Conservation (phyloP, 495 filamentous ascomycete species). For the Parathielavia hyrcaniae region DNA sequence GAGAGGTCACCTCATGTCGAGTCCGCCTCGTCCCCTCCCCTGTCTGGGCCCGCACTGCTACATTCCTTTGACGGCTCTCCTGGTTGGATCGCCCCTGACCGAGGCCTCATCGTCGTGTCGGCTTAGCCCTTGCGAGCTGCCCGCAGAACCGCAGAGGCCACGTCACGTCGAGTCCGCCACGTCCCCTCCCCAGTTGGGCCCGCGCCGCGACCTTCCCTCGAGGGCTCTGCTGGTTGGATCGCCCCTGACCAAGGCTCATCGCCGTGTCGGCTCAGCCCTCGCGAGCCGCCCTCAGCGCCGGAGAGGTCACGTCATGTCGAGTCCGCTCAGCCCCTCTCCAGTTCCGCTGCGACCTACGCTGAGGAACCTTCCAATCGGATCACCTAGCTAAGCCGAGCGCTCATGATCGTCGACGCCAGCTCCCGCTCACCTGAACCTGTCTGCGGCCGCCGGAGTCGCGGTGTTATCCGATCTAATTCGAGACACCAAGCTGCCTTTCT, state of each 20-base stretch:
- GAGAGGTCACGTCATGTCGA: constrained; percentile 1
- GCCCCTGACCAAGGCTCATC: neutral
- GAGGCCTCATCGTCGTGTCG: too few species aligned
- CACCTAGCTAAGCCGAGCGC: constrained; percentile 2
- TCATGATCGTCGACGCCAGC: neutral
- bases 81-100: neutral
- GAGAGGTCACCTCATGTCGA: neutral
- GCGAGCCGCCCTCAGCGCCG: neutral
- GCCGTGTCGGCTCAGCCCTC: neutral
- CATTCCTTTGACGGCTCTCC: neutral
- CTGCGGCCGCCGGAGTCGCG: neutral
- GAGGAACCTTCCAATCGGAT: neutral
- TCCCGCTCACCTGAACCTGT: neutral
- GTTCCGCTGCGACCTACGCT: neutral
- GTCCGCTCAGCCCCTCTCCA: neutral
- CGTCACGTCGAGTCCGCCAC: too few species aligned
- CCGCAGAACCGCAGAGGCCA: too few species aligned
- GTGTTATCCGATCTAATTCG: neutral
- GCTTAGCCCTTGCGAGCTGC: too few species aligned
- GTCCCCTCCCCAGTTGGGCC: too few species aligned
- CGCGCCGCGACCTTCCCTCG: too few species aligned
- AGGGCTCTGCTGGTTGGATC: too few species aligned
- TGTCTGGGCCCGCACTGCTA: neutral
- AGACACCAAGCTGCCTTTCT: constrained; percentile 2
- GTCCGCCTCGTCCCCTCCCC: neutral